phyloP scores from a whole-genome alignment of 192 early-diverging fungal species.

The Phlyctochytrium arcticum region DNA sequence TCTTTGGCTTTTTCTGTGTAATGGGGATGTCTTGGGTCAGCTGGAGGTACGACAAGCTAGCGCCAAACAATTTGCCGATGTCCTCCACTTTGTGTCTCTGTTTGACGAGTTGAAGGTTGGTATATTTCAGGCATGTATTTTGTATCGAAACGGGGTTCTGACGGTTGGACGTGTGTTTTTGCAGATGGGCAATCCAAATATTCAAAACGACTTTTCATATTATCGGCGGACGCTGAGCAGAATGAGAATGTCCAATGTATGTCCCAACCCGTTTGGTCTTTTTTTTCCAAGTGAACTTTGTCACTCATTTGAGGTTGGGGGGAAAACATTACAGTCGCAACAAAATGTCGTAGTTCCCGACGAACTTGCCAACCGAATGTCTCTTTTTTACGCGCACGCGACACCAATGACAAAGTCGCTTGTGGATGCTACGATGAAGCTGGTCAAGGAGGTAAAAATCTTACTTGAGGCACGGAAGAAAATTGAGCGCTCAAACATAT shows the following conservation, averaged over 20 bases:
- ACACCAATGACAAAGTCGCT: constrained; percentile 88
- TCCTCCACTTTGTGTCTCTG: constrained; percentile 82
- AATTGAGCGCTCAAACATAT: not conserved
- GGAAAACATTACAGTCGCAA: no score
- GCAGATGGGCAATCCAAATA: constrained; percentile 71
- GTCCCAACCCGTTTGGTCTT: constrained; percentile 20
- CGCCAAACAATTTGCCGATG: constrained; percentile 73
- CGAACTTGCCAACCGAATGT: constrained; percentile 89
- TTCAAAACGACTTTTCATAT: constrained; percentile 98
- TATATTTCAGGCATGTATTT: no score
- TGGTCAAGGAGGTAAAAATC: constrained; percentile 55
- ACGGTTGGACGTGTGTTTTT: constrained; percentile 1
- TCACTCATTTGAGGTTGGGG: not conserved
- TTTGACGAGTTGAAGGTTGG: constrained; percentile 96
- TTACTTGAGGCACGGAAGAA: no score
- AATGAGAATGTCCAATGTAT: constrained; percentile 65
- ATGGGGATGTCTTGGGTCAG: constrained; percentile 52
- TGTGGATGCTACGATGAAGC: constrained; percentile 73
- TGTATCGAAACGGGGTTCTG: not conserved
- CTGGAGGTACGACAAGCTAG: constrained; percentile 74
- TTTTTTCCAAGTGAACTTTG: not conserved
- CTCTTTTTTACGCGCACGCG: constrained; percentile 94
- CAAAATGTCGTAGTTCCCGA: constrained; percentile 47
- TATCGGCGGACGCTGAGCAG: constrained; percentile 86
- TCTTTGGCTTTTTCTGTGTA: constrained; percentile 42